Evolutionary conservation across 148 eudicot species (phyloP).

Genomic region (Fagopyrum homotropicum): DNA sequence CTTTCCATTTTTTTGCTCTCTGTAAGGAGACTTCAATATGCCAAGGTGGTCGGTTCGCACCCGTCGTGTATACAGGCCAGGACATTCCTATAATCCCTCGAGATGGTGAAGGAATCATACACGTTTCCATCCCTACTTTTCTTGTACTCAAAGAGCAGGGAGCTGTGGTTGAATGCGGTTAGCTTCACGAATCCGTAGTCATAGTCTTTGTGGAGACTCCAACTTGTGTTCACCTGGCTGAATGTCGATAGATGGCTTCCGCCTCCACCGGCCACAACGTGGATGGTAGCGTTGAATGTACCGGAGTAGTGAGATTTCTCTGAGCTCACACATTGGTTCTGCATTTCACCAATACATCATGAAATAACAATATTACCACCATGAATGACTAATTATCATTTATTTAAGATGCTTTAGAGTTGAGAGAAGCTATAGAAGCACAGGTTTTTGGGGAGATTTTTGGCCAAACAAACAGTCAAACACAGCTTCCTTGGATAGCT

Average conservation of each 20-base stretch:
- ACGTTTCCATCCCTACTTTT: conserved; percentile 82
- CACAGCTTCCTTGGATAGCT: too few relatives aligned
- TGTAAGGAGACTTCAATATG: conserved; percentile 20
- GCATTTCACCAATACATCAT: conserved; percentile 5
- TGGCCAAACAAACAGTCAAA: not conserved
- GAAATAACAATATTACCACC: too few relatives aligned
- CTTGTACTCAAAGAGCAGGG: conserved; percentile 81
- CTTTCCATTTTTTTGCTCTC: too few relatives aligned
- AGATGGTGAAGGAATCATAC: conserved; percentile 74
- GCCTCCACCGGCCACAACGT: conserved; percentile 73
- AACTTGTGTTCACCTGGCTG: conserved; percentile 35
- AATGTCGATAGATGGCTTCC: conserved; percentile 63
- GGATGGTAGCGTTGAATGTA: conserved; percentile 71
- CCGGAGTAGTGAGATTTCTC: conserved; percentile 67
- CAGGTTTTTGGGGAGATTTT: not conserved
- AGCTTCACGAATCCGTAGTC: conserved; percentile 73
- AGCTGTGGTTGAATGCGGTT: conserved; percentile 71
- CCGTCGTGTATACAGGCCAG: conserved; percentile 59
- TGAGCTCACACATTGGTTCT: conserved; percentile 64
- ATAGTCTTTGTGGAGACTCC: conserved; percentile 63
- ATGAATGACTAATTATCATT: too few relatives aligned
- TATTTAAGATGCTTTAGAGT: too few relatives aligned
- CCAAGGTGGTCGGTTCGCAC: conserved; percentile 48
- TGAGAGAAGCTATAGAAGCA: not conserved
- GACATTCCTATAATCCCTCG: conserved; percentile 76